Evolutionary conservation across 2,329 filamentous ascomycete genomes (phyloP), one percentile per base, ranked within the genome.

Genomic region (Fusarium sp.): DNA sequence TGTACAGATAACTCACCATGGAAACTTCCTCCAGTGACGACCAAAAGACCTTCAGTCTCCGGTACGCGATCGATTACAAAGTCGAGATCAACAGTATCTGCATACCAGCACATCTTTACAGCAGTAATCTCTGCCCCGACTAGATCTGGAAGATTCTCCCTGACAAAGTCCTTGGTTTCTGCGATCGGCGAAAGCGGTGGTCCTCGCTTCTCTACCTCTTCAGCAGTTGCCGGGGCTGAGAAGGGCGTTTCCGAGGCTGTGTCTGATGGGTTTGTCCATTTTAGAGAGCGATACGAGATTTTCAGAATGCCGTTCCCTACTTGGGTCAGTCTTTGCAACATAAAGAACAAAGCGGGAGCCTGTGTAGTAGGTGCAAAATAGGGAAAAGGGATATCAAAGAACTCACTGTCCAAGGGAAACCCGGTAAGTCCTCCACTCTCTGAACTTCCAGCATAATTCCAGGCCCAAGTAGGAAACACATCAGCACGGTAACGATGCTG

Each of bases 81-180:
- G n/a, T 55, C 31, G 11, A 58, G 62, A 63, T 73, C 70, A 27
- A 31, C 62, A 7, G 55, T 67, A 20, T 61, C 46, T 46, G 22
- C 36, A 22, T 38, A 40, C 51, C 31, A 56, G 8, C 51, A 56
- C 51, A 56, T 56, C 51, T 56, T 44, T 29, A 33, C 64, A 46
- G 17, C 27, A 38, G 58, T 8, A 11, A 31, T 67, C 46, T 73
- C 42, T 10, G 66, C 70, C 57, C 70, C 70, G 31, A 62, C 46
- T 5, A 12, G 24, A 31, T 65, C 44, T 24, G 51, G 51, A 1
- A 56, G 51, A 17, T 56, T 44, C 56, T 62, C 46, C 22, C 31
- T 53, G 10, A 66, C 36, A 42, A 40, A 22, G 24, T 40, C 12
- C 17, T 58, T 61, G 11, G 40, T 42, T 29, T 53, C 58, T 55